Conservation (phyloP, 192 early-diverging fungal genomes). For the Glomus cerebriforme region DNA sequence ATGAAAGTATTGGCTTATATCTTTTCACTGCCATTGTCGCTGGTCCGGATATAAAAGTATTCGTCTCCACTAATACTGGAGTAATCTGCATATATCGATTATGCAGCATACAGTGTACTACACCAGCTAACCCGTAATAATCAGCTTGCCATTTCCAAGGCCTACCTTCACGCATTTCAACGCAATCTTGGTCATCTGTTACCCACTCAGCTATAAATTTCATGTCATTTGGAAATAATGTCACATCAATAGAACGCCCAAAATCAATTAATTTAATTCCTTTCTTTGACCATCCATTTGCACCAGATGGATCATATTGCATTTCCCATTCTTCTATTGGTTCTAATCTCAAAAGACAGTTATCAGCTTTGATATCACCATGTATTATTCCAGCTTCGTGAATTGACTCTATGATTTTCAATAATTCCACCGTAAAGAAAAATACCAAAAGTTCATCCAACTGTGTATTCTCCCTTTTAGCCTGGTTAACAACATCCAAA, state of each 20-base stretch:
- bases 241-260: conserved; percentile 36
- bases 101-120: conserved; percentile 39
- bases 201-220: conserved; percentile 33
- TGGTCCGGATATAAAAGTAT: background rate
- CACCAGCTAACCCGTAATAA: conserved; percentile 38
- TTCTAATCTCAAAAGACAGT: conserved; percentile 30
- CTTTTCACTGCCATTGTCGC: background rate
- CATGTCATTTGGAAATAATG: conserved; percentile 22
- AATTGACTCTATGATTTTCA: conserved; percentile 31
- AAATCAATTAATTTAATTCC: conserved; percentile 41
- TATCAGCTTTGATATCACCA: conserved; percentile 42
- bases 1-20: conserved; percentile 26
- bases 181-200: conserved; percentile 25
- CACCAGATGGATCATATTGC: conserved; percentile 19
- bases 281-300: conserved; percentile 28
- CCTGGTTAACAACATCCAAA: conserved; percentile 28
- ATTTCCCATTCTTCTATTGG: background rate
- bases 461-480: background rate
- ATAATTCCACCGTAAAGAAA: conserved; percentile 31
- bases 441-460: conserved; percentile 36
- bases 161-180: conserved; percentile 21
- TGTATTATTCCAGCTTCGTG: conserved; percentile 38
- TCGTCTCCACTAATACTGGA: background rate
- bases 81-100: conserved; percentile 19
- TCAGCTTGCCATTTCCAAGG: conserved; percentile 37